Evolutionary conservation across 306 rosid genomes (phyloP).

Genomic region (Rosa chinensis): DNA sequence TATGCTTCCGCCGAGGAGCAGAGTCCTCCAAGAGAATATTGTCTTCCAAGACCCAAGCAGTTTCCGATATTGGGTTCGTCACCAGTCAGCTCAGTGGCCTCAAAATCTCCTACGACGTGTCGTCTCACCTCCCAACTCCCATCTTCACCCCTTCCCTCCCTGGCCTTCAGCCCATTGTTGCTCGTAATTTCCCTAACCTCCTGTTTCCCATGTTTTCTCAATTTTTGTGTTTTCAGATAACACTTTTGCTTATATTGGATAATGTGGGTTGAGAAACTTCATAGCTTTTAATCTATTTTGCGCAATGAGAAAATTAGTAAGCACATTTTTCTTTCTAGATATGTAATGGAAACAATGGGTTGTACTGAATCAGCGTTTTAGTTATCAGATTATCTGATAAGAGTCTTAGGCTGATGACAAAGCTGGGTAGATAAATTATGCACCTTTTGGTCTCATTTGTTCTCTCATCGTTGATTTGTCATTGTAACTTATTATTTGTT

Average conservation of each 20-base stretch:
- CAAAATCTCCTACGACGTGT: constrained; percentile 46
- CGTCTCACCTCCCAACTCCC: constrained; percentile 27
- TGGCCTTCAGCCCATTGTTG: constrained; percentile 51
- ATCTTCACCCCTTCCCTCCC: constrained; percentile 35
- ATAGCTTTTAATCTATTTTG: too few relatives aligned
- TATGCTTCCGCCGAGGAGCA: constrained; percentile 9
- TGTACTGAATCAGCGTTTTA: not conserved
- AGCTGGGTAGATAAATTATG: not conserved
- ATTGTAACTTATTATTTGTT: not conserved
- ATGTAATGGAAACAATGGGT: too few relatives aligned
- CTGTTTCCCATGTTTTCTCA: not conserved
- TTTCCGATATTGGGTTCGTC: constrained; percentile 57
- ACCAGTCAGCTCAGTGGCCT: constrained; percentile 69
- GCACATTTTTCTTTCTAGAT: too few relatives aligned
- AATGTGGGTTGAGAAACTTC: too few relatives aligned
- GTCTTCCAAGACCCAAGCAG: constrained; percentile 14
- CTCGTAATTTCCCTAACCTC: constrained; percentile 43
- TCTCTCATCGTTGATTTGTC: not conserved
- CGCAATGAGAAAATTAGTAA: too few relatives aligned
- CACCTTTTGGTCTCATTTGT: not conserved
- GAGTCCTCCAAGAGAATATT: constrained; percentile 5
- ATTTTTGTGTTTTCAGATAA: not conserved
- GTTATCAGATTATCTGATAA: not conserved
- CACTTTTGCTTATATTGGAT: too few relatives aligned
- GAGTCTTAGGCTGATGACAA: too few relatives aligned